Percentiles rank a stretch among this genome's conserved stretches.
These are phyloP conservation scores for Phascolomyces articulosus DNA, from an alignment of 371 early-diverging fungal genomes.

Conservation along the genomic window DNA sequence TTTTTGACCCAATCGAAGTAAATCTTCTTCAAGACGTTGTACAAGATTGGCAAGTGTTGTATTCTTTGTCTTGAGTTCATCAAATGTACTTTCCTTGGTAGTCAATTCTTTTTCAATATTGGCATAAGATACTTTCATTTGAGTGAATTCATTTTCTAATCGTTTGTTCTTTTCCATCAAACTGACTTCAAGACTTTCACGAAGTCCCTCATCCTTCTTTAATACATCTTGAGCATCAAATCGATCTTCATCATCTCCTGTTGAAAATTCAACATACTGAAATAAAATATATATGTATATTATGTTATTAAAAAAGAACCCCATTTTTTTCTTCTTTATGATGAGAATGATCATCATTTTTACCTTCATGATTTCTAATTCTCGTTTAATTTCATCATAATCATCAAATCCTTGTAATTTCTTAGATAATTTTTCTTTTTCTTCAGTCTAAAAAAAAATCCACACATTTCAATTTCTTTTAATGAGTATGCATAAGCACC, in stretches of 20 bases:
- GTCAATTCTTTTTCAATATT: constrained; percentile 41
- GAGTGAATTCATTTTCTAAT: constrained; percentile 75
- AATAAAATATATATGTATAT: neutral
- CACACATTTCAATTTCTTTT: too few relatives aligned
- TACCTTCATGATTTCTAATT: constrained; percentile 86
- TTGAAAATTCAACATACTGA: constrained; percentile 54
- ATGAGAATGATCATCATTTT: neutral
- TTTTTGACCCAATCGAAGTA: constrained; percentile 55
- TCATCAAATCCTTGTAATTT: constrained; percentile 64
- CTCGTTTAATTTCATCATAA: constrained; percentile 86
- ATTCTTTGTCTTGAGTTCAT: constrained; percentile 35
- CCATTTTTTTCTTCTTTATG: too few relatives aligned
- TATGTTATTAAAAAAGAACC: neutral
- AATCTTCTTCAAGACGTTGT: constrained; percentile 74
- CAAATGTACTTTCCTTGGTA: constrained; percentile 25
- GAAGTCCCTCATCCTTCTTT: constrained; percentile 25
- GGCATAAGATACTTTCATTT: constrained; percentile 61
- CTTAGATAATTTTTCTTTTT: constrained; percentile 50
- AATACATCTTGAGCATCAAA: constrained; percentile 49
- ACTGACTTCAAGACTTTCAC: constrained; percentile 68
- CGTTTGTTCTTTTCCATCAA: constrained; percentile 85
- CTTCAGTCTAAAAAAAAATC: constrained; percentile 42
- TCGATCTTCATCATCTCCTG: constrained; percentile 40
- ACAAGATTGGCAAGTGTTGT: constrained; percentile 61
- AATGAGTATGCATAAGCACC: neutral